phyloP scores from a whole-genome alignment of 176 grass and related monocot genomes.

The Avena eriantha region DNA sequence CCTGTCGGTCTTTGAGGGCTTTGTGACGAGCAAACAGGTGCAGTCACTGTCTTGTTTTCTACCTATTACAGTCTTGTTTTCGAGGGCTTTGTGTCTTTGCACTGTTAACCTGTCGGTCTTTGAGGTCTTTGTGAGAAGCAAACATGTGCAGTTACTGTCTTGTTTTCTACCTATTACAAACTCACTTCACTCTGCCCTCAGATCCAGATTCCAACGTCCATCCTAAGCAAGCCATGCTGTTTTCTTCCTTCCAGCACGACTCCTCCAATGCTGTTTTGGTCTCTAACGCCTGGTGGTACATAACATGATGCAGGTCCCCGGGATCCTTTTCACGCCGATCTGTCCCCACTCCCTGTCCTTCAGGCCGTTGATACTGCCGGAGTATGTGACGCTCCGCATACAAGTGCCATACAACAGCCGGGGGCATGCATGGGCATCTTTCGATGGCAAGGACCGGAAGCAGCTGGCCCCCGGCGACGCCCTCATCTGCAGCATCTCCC shows the following conservation, averaged over 20 bases:
- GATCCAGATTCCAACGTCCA: not conserved
- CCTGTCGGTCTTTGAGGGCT: not conserved
- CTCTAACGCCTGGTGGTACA: not conserved
- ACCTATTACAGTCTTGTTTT: too few relatives aligned
- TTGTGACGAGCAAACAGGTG: not conserved
- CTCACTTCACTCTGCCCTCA: not conserved
- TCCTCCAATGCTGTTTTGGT: conserved; percentile 6
- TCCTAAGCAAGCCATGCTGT: conserved; percentile 9
- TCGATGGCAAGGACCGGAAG: conserved; percentile 92
- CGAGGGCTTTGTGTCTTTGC: not conserved
- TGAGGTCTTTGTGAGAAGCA: not conserved
- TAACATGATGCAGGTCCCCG: conserved; percentile 69
- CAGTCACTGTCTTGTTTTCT: not conserved
- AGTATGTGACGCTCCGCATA: conserved; percentile 79
- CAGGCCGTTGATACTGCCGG: conserved; percentile 86
- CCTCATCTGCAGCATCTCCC: conserved; percentile 92
- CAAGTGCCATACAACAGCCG: conserved; percentile 93
- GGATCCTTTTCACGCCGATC: conserved; percentile 96
- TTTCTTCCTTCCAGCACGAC: not conserved
- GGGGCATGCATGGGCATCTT: conserved; percentile 88
- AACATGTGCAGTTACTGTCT: not conserved
- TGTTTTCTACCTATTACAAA: not conserved
- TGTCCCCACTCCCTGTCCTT: conserved; percentile 95
- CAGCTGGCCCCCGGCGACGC: conserved; percentile 78
- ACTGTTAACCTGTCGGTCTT: not conserved